These are phyloP conservation scores for Wickerhamomyces rabaulensis DNA, from an alignment of 805 yeast genomes.

Conservation along the genomic window DNA sequence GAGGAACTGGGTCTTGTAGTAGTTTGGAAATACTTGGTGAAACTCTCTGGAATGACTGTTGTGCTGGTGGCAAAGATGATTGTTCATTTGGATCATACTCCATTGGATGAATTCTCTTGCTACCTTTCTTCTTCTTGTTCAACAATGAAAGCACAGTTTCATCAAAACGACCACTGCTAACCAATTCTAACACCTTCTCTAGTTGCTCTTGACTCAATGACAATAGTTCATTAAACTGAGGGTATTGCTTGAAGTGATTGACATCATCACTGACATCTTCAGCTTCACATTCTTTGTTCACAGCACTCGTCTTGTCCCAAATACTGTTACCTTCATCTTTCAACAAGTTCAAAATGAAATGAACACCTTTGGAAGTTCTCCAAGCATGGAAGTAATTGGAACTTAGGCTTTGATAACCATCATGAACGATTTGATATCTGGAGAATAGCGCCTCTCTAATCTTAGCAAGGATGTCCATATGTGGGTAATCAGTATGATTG, in stretches of 20 bases:
- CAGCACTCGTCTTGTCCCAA: slow-evolving; percentile 19
- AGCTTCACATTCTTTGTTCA: slow-evolving; percentile 17
- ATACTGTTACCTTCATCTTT: slow-evolving; percentile 25
- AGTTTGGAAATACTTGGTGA: not conserved
- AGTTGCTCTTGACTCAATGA: slow-evolving; percentile 18
- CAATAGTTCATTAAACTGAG: slow-evolving; percentile 20
- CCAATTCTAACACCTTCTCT: slow-evolving; percentile 12
- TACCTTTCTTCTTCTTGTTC: slow-evolving; percentile 3
- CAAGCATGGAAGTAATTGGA: slow-evolving; percentile 60
- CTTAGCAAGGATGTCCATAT: slow-evolving; percentile 8
- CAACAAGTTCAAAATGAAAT: slow-evolving; percentile 33
- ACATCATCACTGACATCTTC: slow-evolving; percentile 6
- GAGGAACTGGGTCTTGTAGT: not conserved
- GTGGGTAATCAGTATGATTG: slow-evolving; percentile 11
- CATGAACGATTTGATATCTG: slow-evolving; percentile 27
- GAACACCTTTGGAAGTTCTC: slow-evolving; percentile 51
- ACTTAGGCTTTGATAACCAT: slow-evolving; percentile 38
- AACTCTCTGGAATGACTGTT: not conserved
- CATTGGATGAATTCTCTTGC: not conserved
- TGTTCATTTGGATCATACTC: not conserved
- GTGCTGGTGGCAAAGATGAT: not conserved
- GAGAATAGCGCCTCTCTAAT: slow-evolving; percentile 20
- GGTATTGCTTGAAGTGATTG: slow-evolving; percentile 20
- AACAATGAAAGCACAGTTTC: slow-evolving; percentile 12
- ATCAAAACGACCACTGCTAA: slow-evolving; percentile 12